Percentiles rank a stretch among this genome's conserved stretches.
phyloP scores from a whole-genome alignment of 1,139 yeast species.

The Wickerhamomyces sp. region DNA sequence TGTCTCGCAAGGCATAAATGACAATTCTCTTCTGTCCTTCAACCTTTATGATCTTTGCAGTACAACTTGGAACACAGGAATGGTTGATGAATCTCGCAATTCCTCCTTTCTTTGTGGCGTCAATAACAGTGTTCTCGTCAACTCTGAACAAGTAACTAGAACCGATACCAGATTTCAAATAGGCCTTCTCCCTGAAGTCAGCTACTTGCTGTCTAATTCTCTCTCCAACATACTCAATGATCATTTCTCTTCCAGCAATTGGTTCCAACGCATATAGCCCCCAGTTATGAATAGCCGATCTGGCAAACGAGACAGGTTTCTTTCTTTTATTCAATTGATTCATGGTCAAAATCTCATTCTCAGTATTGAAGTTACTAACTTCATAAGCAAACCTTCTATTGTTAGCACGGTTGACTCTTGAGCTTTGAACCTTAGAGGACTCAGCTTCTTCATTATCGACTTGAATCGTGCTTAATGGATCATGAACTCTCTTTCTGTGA shows the following conservation, averaged over 20 bases:
- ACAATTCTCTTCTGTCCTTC: constrained; percentile 94
- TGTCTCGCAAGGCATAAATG: constrained; percentile 86
- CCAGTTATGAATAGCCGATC: constrained; percentile 98
- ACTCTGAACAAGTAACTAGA: constrained; percentile 89
- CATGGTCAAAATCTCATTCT: constrained; percentile 74
- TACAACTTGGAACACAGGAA: constrained; percentile 95
- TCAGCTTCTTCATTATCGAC: constrained; percentile 49
- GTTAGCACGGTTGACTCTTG: constrained; percentile 84
- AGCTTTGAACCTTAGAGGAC: constrained; percentile 32
- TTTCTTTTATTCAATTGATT: constrained; percentile 79
- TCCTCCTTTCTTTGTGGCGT: constrained; percentile 96
- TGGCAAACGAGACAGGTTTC: constrained; percentile 91
- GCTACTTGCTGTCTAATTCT: constrained; percentile 92
- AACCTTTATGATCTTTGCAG: constrained; percentile 92
- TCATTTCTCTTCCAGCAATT: constrained; percentile 92
- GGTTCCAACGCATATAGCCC: constrained; percentile 95
- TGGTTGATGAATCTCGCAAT: constrained; percentile 95
- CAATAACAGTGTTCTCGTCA: constrained; percentile 92
- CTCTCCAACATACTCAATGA: constrained; percentile 98
- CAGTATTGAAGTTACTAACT: constrained; percentile 77
- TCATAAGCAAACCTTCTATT: constrained; percentile 91
- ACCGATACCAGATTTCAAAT: constrained; percentile 88
- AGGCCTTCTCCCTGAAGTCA: constrained; percentile 83
- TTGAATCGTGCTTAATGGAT: constrained; percentile 33
- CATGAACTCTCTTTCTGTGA: constrained; percentile 52